Evolutionary conservation across 495 filamentous ascomycete species (phyloP), one percentile per base, ranked within the genome.

Genomic region (Extremus antarcticus): DNA sequence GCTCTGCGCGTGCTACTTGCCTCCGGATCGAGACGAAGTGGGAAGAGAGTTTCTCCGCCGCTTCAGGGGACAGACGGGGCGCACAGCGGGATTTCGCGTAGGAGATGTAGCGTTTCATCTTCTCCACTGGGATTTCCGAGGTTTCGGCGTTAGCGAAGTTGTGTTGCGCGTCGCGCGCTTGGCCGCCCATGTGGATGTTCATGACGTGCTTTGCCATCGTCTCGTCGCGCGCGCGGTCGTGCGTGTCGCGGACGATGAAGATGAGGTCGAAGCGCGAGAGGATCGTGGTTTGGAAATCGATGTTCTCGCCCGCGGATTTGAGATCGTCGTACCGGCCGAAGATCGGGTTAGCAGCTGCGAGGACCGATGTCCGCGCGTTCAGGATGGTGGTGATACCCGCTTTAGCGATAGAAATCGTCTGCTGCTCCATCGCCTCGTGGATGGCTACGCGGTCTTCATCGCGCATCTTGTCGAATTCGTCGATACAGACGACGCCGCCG

Each of bases 391-490:
- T 99, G 63, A 99, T 97, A 64, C 94, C 94, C 3, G 94, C 94
- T 71, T 99, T 99, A 59, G 94, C 94, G 63, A 99, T 97, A 10
- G 94, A 99, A 55, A 99, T 99, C 7, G 94, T 99, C 70, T 99
- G 94, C 71, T 99, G 94, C 65, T 99, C 94, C 94, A 99, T 99
- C 55, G 94, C 94, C 78, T 99, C 94, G 76, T 99, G 94, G 69
- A 99, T 99, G 9, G 94, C 94, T 20, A 99, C 94, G 59, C 94
- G 81, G 61, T 99, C 94, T 69, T 99, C 94, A 69, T 99, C 94
- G 55, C 94, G 80, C 94, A 99, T 99, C 75, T 99, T 99, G 73
- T 99, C 94, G 68, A 99, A 99, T 70, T 99, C 94, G 67, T 99
- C 94, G 69, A 99, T 99, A 73, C 94, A 99, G 20, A 97, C 94